Evolutionary conservation across 345 rosid species (phyloP), one percentile per base, ranked within the genome.

Genomic region (Zanthoxylum bungeanum): DNA sequence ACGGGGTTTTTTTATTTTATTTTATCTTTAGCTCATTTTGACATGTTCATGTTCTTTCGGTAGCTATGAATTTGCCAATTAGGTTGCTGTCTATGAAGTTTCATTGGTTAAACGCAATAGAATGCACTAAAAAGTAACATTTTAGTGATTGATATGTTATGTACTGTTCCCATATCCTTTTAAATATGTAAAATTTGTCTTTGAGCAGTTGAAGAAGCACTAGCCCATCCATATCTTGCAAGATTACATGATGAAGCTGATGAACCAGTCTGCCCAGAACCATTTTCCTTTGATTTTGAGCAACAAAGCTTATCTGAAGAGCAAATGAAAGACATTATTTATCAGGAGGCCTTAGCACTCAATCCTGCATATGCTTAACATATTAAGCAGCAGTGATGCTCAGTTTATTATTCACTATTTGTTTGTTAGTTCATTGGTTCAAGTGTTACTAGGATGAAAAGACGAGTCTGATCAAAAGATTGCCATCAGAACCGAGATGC

Each of bases 271-370:
- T 91, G 99, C 80, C 60, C 9, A 33, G 84, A 81, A 63, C 87
- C 88, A 25, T 96, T 96, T 78, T 89, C 89, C 52, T 96, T 93
- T 8, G 98, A 96, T 30, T 93, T 96, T 27, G 98, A 96, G 85
- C 93, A 85, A 68, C 97, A 87, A 50, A 77, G 86, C 22, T 24
- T 93, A 70, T 91, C 84, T 34, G 99, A 91, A 83, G 97, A 91
- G 80, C 96, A 96, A 78, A 93, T 93, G 52, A 96, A 96, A 75
- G 99, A 93, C 42, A 82, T 89, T 89, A 85, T 93, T 52, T 91
- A 89, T 81, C 74, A 60, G 36, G 99, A 92, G 83, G 94, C 99
- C 47, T 53, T 93, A 67, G 59, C 86, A 60, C 79, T 86, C 67
- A 93, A 96, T 88, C 99, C 97, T 24, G 81, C 79, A 25, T 81